phyloP scores from a whole-genome alignment of 2,329 filamentous ascomycete species.

The Aspergillus viridinutans region DNA sequence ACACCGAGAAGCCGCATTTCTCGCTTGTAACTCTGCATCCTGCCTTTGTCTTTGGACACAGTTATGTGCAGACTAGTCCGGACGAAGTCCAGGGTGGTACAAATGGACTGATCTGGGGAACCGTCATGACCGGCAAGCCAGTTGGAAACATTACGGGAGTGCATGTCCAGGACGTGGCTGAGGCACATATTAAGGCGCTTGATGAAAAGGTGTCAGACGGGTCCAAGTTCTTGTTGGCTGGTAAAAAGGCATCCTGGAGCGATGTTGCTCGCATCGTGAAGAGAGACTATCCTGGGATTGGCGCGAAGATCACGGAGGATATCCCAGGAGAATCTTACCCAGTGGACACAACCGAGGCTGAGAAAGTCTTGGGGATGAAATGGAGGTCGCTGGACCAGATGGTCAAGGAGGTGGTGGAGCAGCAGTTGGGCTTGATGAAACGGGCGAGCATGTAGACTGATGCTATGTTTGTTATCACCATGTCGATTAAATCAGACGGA shows the following conservation, averaged over 20 bases:
- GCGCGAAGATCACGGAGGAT: slow-evolving; percentile 2
- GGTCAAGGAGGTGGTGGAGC: slow-evolving; percentile 11
- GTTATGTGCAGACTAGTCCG: slow-evolving; percentile 6
- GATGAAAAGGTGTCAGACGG: slow-evolving; percentile 2
- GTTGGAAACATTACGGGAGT: slow-evolving; percentile 7
- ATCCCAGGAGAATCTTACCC: background rate
- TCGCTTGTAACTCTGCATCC: slow-evolving; percentile 16
- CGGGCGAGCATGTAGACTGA: background rate
- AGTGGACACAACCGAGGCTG: slow-evolving; percentile 5
- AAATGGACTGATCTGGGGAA: slow-evolving; percentile 4
- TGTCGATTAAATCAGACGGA: background rate
- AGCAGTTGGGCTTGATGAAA: slow-evolving; percentile 11
- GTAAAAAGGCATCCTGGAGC: slow-evolving; percentile 7
- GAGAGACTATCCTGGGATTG: slow-evolving; percentile 8
- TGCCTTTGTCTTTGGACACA: slow-evolving; percentile 15
- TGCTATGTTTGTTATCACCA: background rate
- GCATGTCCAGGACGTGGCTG: slow-evolving; percentile 18
- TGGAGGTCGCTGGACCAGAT: slow-evolving; percentile 8
- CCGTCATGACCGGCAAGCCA: slow-evolving; percentile 6
- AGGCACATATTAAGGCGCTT: slow-evolving; percentile 17
- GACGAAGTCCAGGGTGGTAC: slow-evolving; percentile 5
- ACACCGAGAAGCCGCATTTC: slow-evolving; percentile 2
- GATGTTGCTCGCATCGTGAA: slow-evolving; percentile 8
- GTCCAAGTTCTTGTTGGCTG: slow-evolving; percentile 10
- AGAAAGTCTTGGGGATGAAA: slow-evolving; percentile 10